A percentile compares a stretch with the other conserved stretches of the same genome.
These are phyloP conservation scores for Clonostachys rosea DNA, from an alignment of 2,329 filamentous ascomycete genomes.

Conservation along the genomic window DNA sequence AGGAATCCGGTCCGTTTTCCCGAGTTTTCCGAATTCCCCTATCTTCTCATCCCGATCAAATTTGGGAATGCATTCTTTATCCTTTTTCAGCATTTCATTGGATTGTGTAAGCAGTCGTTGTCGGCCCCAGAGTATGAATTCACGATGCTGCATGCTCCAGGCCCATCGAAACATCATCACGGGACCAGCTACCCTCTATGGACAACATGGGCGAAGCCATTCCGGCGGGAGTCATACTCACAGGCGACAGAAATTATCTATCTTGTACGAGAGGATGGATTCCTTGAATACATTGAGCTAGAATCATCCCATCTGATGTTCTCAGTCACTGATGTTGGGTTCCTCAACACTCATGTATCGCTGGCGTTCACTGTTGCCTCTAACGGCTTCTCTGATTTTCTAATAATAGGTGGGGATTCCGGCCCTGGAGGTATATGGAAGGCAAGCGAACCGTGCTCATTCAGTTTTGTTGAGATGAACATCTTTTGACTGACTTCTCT, in stretches of 20 bases:
- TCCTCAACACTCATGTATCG: slow-evolving; percentile 68
- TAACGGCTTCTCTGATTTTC: slow-evolving; percentile 65
- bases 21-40: slow-evolving; percentile 51
- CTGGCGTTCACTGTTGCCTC: slow-evolving; percentile 77
- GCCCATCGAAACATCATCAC: slow-evolving; percentile 36
- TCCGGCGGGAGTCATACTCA: slow-evolving; percentile 59
- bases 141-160: slow-evolving; percentile 6
- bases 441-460: slow-evolving; percentile 33
- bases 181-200: slow-evolving; percentile 56
- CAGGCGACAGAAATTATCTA: slow-evolving; percentile 74
- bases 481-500: slow-evolving; percentile 4
- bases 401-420: slow-evolving; percentile 74
- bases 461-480: neutral
- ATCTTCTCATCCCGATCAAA: slow-evolving; percentile 65
- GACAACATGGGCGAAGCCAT: slow-evolving; percentile 80
- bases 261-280: slow-evolving; percentile 82
- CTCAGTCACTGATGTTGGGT: slow-evolving; percentile 54
- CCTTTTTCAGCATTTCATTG: slow-evolving; percentile 56
- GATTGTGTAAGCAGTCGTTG: slow-evolving; percentile 50
- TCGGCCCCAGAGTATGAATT: slow-evolving; percentile 16
- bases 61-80: slow-evolving; percentile 68
- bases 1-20: slow-evolving; percentile 22
- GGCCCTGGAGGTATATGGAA: slow-evolving; percentile 75
- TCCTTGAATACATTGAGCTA: slow-evolving; percentile 69
- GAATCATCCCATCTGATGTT: slow-evolving; percentile 50